Evolutionary conservation across 1,139 yeast species (phyloP).

Genomic region (Pichia sp.): DNA sequence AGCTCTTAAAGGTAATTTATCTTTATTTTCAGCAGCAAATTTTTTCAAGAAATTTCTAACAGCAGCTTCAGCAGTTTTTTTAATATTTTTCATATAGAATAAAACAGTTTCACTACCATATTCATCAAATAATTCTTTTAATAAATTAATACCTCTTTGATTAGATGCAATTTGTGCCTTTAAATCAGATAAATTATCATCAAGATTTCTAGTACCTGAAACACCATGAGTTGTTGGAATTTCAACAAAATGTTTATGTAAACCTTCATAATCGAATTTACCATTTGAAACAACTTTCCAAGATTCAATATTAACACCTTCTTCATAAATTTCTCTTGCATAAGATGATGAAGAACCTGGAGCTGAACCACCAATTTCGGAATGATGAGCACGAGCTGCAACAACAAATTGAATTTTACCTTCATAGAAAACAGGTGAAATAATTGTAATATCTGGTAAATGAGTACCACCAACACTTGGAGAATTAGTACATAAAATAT

Average conservation of each 20-base stretch:
- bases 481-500: conserved; percentile 49
- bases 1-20: conserved; percentile 34
- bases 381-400: conserved; percentile 62
- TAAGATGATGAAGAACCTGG: conserved; percentile 64
- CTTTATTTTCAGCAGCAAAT: conserved; percentile 10
- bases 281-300: conserved; percentile 49
- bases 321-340: conserved; percentile 53
- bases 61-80: conserved; percentile 49
- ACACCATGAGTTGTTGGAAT: conserved; percentile 52
- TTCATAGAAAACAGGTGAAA: conserved; percentile 51
- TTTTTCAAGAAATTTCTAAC: conserved; percentile 34
- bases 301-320: conserved; percentile 54
- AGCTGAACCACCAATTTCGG: conserved; percentile 59
- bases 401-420: conserved; percentile 45
- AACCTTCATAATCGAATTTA: conserved; percentile 44
- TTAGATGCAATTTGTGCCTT: conserved; percentile 66
- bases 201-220: conserved; percentile 51
- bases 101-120: conserved; percentile 46
- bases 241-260: conserved; percentile 36
- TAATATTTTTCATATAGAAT: conserved; percentile 53
- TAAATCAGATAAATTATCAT: conserved; percentile 52
- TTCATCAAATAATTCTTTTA: conserved; percentile 42
- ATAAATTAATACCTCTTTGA: conserved; percentile 49
- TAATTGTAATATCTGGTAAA: conserved; percentile 70
- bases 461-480: conserved; percentile 58